Evolutionary conservation across 805 yeast genomes (phyloP), one percentile per base, ranked within the genome.

Genomic region (Sugiyamaella chiloensis): DNA sequence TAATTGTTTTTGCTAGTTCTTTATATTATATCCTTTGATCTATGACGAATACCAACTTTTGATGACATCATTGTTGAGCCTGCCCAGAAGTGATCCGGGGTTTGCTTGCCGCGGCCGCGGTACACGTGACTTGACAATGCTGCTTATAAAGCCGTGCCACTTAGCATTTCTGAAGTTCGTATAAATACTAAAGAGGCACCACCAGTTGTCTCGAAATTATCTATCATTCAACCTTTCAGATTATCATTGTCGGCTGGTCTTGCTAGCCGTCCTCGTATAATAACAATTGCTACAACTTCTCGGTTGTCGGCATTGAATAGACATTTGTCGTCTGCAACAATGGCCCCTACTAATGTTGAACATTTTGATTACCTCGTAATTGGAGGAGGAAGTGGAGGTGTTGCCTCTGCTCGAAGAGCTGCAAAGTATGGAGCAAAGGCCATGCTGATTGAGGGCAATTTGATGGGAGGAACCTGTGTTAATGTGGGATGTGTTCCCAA

Each of bases 341-440:
- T 83, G 88, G 80, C 87, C 34, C 81, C 84, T 24, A 73, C 59
- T 48, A 40, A 46, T 11, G 29, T 48, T 14, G 52, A 59, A 34
- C 91, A 87, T 65, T 93, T 81, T 74, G 89, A 93, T 62, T 91
- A 87, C 65, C 72, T 93, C 44, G 99, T 93, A 50, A 93, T 93
- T 56, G 99, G 99, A 44, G 99, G 99, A 50, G 99, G 99, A 11
- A 88, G 96, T 30, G 99, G 98, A 40, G 99, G 99, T 57, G 97
- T 93, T 39, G 96, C 99, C n/a, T 83, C 95, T 17, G 95, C 97
- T 12, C 82, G 99, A 68, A 81, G 98, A 60, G 98, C 99, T 9
- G 96, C 98, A 30, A 55, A 61, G 26, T 80, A 90, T 59, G 99
- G 99, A 21, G 96, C 95, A 21, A 87, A 88, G 57, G 83, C 93